Conservation (phyloP, 176 grass and related monocot species). For the Calamus simplicifolius region DNA sequence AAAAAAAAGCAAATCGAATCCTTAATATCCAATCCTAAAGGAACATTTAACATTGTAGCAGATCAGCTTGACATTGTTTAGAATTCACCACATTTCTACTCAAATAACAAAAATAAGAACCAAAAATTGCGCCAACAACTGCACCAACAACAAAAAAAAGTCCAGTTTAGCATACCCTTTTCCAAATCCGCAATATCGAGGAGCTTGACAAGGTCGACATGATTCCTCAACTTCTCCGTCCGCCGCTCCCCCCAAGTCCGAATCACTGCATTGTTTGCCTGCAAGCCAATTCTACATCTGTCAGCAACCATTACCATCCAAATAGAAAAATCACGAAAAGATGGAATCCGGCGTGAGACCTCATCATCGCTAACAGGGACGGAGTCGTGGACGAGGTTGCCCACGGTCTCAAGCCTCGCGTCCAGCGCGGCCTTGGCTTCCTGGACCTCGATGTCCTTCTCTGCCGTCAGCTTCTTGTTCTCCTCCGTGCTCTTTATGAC, state of each 20-base stretch:
- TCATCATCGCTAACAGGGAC: slow-evolving; percentile 71
- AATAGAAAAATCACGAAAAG: too few species aligned
- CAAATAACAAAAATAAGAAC: too few species aligned
- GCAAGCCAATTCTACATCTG: neutral
- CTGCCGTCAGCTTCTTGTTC: slow-evolving; percentile 51
- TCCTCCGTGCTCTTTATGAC: slow-evolving; percentile 76
- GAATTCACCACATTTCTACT: too few species aligned
- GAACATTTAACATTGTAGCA: too few species aligned
- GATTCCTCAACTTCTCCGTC: slow-evolving; percentile 59
- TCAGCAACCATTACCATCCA: too few species aligned
- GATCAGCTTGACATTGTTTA: too few species aligned
- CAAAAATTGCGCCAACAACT: too few species aligned
- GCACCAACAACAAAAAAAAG: neutral
- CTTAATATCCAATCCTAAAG: too few species aligned
- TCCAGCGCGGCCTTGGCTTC: slow-evolving; percentile 67
- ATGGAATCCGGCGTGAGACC: slow-evolving; percentile 10
- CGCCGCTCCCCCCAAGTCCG: slow-evolving; percentile 66
- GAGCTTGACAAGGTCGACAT: slow-evolving; percentile 77
- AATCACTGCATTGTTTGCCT: slow-evolving; percentile 70
- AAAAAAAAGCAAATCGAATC: too few species aligned
- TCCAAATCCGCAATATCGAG: slow-evolving; percentile 72
- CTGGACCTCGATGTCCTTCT: slow-evolving; percentile 79
- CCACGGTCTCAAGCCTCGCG: slow-evolving; percentile 49
- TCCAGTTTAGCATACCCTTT: slow-evolving; percentile 42
- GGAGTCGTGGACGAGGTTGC: slow-evolving; percentile 68